Conservation (phyloP, 257 asterid species). For the Osmanthus fragrans region DNA sequence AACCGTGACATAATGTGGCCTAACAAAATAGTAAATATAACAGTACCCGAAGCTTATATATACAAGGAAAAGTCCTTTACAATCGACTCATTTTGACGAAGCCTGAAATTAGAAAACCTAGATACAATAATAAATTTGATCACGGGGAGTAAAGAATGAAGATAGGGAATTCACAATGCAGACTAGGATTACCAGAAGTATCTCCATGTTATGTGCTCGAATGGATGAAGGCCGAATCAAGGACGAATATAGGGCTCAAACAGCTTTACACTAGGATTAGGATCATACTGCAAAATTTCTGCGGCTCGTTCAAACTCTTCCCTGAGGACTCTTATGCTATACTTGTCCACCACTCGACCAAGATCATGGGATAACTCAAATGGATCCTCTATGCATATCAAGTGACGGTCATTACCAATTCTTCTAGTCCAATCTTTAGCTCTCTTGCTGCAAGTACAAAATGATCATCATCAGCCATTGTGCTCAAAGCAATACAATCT, state of each 20-base stretch:
- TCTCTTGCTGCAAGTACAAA: slow-evolving; percentile 60
- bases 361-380: slow-evolving; percentile 89
- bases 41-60: slow-evolving; percentile 4
- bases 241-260: slow-evolving; percentile 70
- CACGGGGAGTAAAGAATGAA: too few relatives aligned
- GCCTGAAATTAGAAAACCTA: not conserved
- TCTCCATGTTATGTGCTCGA: not conserved
- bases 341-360: slow-evolving; percentile 90
- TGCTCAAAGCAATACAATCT: not conserved
- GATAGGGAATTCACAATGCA: slow-evolving; percentile 35
- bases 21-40: slow-evolving; percentile 17
- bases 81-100: slow-evolving; percentile 1
- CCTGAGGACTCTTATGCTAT: slow-evolving; percentile 75
- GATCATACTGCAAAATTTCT: slow-evolving; percentile 67
- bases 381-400: slow-evolving; percentile 98
- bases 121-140: slow-evolving; percentile 11
- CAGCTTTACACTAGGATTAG: slow-evolving; percentile 61
- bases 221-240: slow-evolving; percentile 18
- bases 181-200: not conserved
- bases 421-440: slow-evolving; percentile 91
- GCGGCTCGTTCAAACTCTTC: slow-evolving; percentile 99
- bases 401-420: slow-evolving; percentile 87
- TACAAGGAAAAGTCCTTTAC: not conserved
- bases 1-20: not conserved
- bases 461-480: not conserved